Conservation (phyloP, 441 rosid species). For the Viola pubescens region DNA sequence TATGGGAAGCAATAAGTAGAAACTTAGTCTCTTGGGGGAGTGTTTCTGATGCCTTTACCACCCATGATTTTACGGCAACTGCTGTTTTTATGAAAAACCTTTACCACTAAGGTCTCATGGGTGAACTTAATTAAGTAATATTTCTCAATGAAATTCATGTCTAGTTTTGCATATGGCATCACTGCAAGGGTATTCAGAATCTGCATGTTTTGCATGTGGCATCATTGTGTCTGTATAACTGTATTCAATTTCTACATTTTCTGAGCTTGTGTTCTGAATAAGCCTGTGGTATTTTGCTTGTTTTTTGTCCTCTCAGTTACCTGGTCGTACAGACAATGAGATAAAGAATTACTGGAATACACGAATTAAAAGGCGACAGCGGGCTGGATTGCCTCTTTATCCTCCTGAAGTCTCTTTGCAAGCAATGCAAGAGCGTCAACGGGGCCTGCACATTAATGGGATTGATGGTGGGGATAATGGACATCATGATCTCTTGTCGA, state of each 20-base stretch:
- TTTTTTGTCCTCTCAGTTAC: constrained; percentile 45
- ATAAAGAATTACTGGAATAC: constrained; percentile 99
- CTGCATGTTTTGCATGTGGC: not conserved
- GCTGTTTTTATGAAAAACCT: too few relatives aligned
- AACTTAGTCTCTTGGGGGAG: too few relatives aligned
- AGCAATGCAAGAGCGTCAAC: constrained; percentile 52
- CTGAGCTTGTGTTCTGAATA: not conserved
- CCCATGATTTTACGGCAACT: too few relatives aligned
- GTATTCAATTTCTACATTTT: not conserved
- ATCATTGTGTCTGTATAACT: not conserved
- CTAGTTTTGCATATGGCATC: not conserved
- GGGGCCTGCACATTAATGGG: constrained; percentile 30
- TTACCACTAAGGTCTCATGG: too few relatives aligned
- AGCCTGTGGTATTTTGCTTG: constrained; percentile 2
- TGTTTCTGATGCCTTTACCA: too few relatives aligned
- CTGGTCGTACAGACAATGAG: constrained; percentile 98
- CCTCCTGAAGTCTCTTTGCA: constrained; percentile 73
- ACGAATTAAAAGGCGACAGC: constrained; percentile 83
- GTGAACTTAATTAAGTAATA: too few relatives aligned
- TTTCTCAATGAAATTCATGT: too few relatives aligned
- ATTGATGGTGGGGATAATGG: constrained; percentile 37
- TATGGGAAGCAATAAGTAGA: too few relatives aligned
- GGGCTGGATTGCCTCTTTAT: constrained; percentile 95
- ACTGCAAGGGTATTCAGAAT: constrained; percentile 1
- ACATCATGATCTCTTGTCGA: constrained; percentile 48